Percentiles rank a stretch among this genome's conserved stretches.
These are phyloP conservation scores for Termitomyces heimii DNA, from an alignment of 768 basidiomycete species.

Conservation along the genomic window DNA sequence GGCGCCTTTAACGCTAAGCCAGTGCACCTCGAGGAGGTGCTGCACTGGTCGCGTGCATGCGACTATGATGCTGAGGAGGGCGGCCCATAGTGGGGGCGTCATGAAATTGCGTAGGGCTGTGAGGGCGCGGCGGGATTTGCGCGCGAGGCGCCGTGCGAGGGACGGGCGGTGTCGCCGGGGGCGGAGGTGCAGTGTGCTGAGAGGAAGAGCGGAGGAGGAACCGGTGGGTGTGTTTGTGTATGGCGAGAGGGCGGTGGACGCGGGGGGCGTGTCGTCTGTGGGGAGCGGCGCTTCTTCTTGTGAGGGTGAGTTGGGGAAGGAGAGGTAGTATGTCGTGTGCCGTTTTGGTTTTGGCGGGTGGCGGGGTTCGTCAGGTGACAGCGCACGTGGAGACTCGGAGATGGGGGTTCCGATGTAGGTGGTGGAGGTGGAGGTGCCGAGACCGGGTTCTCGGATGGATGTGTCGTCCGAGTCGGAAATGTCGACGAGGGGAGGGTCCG, in stretches of 20 bases:
- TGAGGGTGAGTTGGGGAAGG: conserved; percentile 16
- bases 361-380: not conserved
- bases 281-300: conserved; percentile 2
- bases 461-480: not conserved
- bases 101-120: conserved; percentile 62
- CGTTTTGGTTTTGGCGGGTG: conserved; percentile 3
- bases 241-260: not conserved
- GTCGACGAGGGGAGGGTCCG: not conserved
- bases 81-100: conserved; percentile 86
- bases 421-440: not conserved
- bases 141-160: conserved; percentile 15
- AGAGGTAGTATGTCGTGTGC: conserved; percentile 15
- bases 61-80: conserved; percentile 66
- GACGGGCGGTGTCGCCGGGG: not conserved
- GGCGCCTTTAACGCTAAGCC: conserved; percentile 64
- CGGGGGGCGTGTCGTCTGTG: not conserved
- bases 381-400: not conserved
- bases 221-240: not conserved
- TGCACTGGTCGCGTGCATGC: conserved; percentile 77
- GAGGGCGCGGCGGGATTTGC: conserved; percentile 24
- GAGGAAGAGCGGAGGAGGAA: not conserved
- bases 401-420: not conserved
- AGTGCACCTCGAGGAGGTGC: conserved; percentile 54
- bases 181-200: not conserved
- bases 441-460: too few species aligned